Evolutionary conservation across 1,139 yeast species (phyloP).

Genomic region (Magnusiomyces fungicola): DNA sequence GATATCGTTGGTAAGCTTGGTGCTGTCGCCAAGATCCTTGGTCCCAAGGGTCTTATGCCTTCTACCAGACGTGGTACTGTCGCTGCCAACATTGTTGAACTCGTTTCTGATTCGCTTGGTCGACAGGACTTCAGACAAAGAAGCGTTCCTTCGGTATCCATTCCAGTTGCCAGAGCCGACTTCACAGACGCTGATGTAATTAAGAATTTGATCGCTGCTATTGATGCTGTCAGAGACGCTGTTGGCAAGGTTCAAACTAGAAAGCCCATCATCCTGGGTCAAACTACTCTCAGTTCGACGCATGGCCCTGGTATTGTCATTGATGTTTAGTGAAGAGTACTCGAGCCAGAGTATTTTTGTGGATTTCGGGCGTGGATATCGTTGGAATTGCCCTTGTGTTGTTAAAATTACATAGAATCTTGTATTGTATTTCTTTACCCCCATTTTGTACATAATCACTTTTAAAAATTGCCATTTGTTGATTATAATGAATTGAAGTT

Average conservation of each 20-base stretch:
- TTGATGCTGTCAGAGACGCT: conserved; percentile 55
- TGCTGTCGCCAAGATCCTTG: conserved; percentile 66
- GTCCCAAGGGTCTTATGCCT: conserved; percentile 91
- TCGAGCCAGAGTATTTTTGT: no score
- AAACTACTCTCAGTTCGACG: conserved; percentile 61
- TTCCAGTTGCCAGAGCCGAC: conserved; percentile 60
- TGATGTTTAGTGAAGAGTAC: conserved; percentile 46
- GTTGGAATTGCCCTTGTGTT: no score
- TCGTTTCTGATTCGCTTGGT: conserved; percentile 54
- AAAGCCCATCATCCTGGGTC: conserved; percentile 65
- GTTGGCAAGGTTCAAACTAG: conserved; percentile 44
- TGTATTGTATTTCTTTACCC: no score
- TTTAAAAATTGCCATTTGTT: no score
- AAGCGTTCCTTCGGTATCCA: conserved; percentile 39
- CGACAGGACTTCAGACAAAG: conserved; percentile 66
- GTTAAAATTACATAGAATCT: no score
- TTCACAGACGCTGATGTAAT: conserved; percentile 73
- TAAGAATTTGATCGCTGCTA: conserved; percentile 63
- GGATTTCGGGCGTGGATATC: no score
- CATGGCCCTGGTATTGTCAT: conserved; percentile 78
- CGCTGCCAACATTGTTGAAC: conserved; percentile 49
- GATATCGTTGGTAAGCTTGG: conserved; percentile 59
- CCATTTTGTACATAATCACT: no score
- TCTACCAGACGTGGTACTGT: conserved; percentile 82
- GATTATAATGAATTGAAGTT: no score